A percentile compares a stretch with the other conserved stretches of the same genome.
Conservation (phyloP, 805 yeast species). For the Candida argentea region DNA sequence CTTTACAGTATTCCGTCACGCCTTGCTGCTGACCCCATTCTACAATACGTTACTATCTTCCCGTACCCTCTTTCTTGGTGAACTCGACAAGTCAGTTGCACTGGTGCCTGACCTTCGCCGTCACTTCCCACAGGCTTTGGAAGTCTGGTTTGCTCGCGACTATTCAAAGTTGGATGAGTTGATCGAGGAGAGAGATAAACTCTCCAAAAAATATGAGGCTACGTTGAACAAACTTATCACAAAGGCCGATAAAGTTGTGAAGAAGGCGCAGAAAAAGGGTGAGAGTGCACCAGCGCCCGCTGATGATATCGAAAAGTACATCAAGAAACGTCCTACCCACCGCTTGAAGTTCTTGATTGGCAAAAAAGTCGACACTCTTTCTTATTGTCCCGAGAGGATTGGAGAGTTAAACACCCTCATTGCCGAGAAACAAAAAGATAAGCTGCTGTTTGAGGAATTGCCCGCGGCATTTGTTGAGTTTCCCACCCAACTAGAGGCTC, state of each 20-base stretch:
- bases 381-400: constrained; percentile 56
- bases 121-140: constrained; percentile 55
- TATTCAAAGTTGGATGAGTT: constrained; percentile 44
- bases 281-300: constrained; percentile 46
- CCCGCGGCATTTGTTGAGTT: constrained; percentile 78
- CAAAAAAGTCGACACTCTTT: constrained; percentile 75
- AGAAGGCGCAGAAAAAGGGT: constrained; percentile 49
- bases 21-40: constrained; percentile 60
- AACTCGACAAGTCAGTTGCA: constrained; percentile 41
- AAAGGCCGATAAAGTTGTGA: constrained; percentile 48
- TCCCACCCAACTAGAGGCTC: constrained; percentile 77
- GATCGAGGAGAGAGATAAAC: constrained; percentile 54
- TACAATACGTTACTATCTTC: constrained; percentile 62
- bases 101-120: constrained; percentile 41
- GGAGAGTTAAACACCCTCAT: constrained; percentile 64
- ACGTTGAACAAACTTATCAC: constrained; percentile 50
- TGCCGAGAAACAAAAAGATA: constrained; percentile 42
- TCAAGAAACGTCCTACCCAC: constrained; percentile 77
- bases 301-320: constrained; percentile 50
- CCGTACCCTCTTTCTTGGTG: constrained; percentile 64
- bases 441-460: constrained; percentile 40
- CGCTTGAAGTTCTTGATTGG: constrained; percentile 63
- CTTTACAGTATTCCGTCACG: constrained; percentile 65
- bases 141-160: constrained; percentile 57
- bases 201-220: constrained; percentile 52